Base-by-base conservation (phyloP, 148 eudicot genomes). In the Dianthus caryophyllus region DNA sequence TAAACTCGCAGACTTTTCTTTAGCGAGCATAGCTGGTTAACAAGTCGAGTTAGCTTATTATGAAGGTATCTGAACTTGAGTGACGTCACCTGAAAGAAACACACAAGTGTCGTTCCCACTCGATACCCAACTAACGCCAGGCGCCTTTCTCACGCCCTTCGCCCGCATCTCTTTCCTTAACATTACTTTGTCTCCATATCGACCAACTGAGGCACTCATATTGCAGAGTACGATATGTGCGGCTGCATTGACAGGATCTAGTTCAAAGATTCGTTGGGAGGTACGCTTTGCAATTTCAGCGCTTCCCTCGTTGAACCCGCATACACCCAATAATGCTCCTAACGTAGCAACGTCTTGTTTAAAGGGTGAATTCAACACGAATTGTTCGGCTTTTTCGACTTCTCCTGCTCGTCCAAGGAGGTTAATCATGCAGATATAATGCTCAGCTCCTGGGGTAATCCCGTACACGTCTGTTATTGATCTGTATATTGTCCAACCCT, bases 291-390 rank as follows among this genome's bases (percentile, higher is more conserved):
- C 71, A 44, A 75, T 54, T 43, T 72, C 71, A 44, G 59, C 31
- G 60, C 60, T 79, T 22, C 66, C 76, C 71, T 79, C 79, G 46
- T 51, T 43, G n/a, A 82, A 55, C 52, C 82, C 80, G 58, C 85
- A 82, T 21, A 76, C 72, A 58, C 82, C 82, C 54, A 82, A 61
- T 25, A 82, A 61, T 44, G 85, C 73, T 59, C 82, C 82, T 82
- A 82, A 81, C 18, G 64, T 30, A 36, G 73, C 78, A 61, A 73
- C 51, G 24, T 75, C 73, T 53, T 61, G 76, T 10, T 75, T 72
- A 46, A 36, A 56, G 24, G 76, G 71, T 65, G 78, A 65, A 26
- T 56, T 63, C 70, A 72, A 44, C 33, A 81, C 82, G 24, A 81
- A 78, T 25, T 78, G 50, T 55, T 81, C 85, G 60, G 85, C 82